Base-by-base conservation (phyloP, 345 rosid genomes). In the Erysimum cheiranthoides region DNA sequence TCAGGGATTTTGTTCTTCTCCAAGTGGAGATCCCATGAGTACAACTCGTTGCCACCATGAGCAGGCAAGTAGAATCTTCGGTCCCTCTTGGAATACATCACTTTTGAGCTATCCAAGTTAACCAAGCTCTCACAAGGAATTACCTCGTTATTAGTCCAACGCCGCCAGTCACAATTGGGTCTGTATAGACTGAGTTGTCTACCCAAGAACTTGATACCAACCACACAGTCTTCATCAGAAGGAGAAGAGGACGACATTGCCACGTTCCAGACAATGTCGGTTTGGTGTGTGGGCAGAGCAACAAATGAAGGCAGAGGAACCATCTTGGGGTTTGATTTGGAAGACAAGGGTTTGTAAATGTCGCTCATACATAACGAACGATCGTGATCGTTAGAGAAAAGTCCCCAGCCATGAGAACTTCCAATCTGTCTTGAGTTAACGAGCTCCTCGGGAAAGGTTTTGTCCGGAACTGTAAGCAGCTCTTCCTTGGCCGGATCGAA, bases 401-500 rank as follows among this genome's bases (percentile, higher is more conserved):
- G 14, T 6, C 75, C 67, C 59, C 75, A 71, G 6, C 75, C 75
- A 60, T 62, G 43, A 47, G 58, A 25, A n/a, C 47, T 58, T 45
- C 74, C 66, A 32, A 70, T 47, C 13, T 71, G 59, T 60, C 67
- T 60, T 1, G 59, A 71, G 0, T 16, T 35, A 60, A 39, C 59
- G 8, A 71, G 67, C 13, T 47, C 67, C 60, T 71, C 12, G 0
- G 59, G 59, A 16, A 59, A 46, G 11, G 59, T 47, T 71, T 59
- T 71, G 59, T 46, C n/a, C 3, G 58, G 4, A 18, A 71, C 28
- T 21, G 67, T 71, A n/a, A 71, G 38, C 49, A 60, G 61, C 49
- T 71, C 67, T 71, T 71, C 67, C 5, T 47, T 71, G 8, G 67
- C 10, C 12, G 75, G 75, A 60, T 71, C 66, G 5, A 71, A 71